Percentiles rank a stretch among this genome's conserved stretches.
Evolutionary conservation across 805 yeast genomes (phyloP).

Genomic region (Candida gorgasii): DNA sequence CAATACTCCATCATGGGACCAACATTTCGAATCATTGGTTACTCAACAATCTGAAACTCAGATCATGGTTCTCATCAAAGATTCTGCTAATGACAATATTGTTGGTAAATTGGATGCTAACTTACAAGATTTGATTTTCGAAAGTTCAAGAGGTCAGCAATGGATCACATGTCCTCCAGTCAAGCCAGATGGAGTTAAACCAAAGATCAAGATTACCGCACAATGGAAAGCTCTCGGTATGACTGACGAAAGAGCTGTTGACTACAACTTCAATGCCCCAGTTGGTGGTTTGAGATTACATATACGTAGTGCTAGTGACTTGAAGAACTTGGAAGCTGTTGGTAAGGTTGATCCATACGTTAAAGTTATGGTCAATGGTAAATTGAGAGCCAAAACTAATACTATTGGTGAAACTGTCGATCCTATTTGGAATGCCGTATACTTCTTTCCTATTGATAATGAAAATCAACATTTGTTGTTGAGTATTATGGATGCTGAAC

Average conservation of each 20-base stretch:
- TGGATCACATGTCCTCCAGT: slow-evolving; percentile 51
- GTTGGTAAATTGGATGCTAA: slow-evolving; percentile 56
- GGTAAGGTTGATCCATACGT: slow-evolving; percentile 80
- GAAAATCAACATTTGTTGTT: slow-evolving; percentile 59
- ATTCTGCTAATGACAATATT: slow-evolving; percentile 53
- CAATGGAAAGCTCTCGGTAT: slow-evolving; percentile 72
- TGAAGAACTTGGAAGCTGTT: slow-evolving; percentile 60
- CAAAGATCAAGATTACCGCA: slow-evolving; percentile 53
- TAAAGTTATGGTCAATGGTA: slow-evolving; percentile 57
- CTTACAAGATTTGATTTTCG: slow-evolving; percentile 56
- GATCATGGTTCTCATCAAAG: slow-evolving; percentile 59
- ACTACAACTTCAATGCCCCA: slow-evolving; percentile 52
- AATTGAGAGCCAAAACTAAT: slow-evolving; percentile 53
- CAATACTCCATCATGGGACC: slow-evolving; percentile 75
- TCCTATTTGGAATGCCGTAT: slow-evolving; percentile 61
- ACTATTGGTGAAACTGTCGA: slow-evolving; percentile 53
- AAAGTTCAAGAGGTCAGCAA: slow-evolving; percentile 50
- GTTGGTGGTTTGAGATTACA: slow-evolving; percentile 68
- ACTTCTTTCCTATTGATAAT: slow-evolving; percentile 60
- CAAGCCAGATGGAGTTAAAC: slow-evolving; percentile 35
- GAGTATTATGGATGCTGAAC: slow-evolving; percentile 67
- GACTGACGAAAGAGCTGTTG: slow-evolving; percentile 46
- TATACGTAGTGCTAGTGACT: slow-evolving; percentile 51
- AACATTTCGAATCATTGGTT: slow-evolving; percentile 59
- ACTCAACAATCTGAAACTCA: slow-evolving; percentile 59